Percentiles rank a stretch among this genome's conserved stretches.
These are phyloP conservation scores for Hibiscus tridactylites DNA, from an alignment of 345 rosid species.

Conservation along the genomic window DNA sequence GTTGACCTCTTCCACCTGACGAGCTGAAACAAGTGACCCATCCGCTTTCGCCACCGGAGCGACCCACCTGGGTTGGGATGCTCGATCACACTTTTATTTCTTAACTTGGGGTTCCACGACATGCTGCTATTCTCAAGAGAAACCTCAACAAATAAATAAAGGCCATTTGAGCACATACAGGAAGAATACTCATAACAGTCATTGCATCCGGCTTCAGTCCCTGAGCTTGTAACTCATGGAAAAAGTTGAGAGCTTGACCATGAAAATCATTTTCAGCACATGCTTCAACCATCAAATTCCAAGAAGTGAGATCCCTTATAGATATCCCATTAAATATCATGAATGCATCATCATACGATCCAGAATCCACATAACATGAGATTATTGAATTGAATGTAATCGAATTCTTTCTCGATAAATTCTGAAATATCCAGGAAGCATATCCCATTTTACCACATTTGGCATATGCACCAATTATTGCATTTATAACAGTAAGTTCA, in stretches of 20 bases:
- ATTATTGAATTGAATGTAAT: slow-evolving; percentile 57
- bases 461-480: slow-evolving; percentile 70
- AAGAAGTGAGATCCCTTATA: slow-evolving; percentile 53
- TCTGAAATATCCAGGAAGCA: slow-evolving; percentile 50
- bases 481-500: slow-evolving; percentile 43
- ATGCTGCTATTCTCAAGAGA: slow-evolving; percentile 41
- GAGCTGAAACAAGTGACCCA: slow-evolving; percentile 77
- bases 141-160: slow-evolving; percentile 47
- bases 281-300: slow-evolving; percentile 75
- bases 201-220: slow-evolving; percentile 68
- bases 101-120: slow-evolving; percentile 25
- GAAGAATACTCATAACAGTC: slow-evolving; percentile 70
- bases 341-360: slow-evolving; percentile 44
- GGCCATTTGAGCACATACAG: slow-evolving; percentile 53
- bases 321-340: slow-evolving; percentile 37
- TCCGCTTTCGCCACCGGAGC: slow-evolving; percentile 83
- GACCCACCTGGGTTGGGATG: too few species aligned
- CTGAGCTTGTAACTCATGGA: slow-evolving; percentile 44
- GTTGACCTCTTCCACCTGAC: slow-evolving; percentile 59
- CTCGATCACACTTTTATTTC: slow-evolving; percentile 51
- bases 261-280: slow-evolving; percentile 48
- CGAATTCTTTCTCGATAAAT: slow-evolving; percentile 38
- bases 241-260: slow-evolving; percentile 44
- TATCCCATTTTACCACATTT: slow-evolving; percentile 51
- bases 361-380: slow-evolving; percentile 43